Evolutionary conservation across 768 basidiomycete genomes (phyloP).

Genomic region (Rossbeevera mucosa): DNA sequence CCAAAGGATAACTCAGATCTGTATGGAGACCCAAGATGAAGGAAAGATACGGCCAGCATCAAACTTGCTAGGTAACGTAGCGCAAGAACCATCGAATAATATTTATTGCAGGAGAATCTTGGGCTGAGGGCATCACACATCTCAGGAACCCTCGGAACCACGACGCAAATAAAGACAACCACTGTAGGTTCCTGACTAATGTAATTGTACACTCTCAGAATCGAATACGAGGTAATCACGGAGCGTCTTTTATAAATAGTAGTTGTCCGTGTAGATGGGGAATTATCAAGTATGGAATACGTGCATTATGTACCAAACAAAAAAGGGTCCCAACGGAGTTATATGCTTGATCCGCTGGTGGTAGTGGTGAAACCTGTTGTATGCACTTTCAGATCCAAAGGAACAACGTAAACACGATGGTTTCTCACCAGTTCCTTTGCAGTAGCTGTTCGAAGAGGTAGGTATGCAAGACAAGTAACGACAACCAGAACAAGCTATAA

Average conservation of each 20-base stretch:
- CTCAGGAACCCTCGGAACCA: too few relatives aligned
- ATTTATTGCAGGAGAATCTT: too few relatives aligned
- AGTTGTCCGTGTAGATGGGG: conserved; percentile 9
- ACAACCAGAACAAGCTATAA: conserved; percentile 76
- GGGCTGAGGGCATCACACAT: too few relatives aligned
- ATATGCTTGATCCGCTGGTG: conserved; percentile 29
- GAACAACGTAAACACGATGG: neutral
- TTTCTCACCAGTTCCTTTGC: conserved; percentile 43
- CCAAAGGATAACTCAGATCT: neutral
- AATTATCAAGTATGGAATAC: neutral
- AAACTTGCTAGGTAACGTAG: neutral
- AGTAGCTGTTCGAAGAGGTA: conserved; percentile 63
- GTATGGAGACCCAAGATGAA: neutral
- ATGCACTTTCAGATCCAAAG: conserved; percentile 2
- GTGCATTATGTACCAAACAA: conserved; percentile 1
- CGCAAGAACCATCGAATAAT: neutral
- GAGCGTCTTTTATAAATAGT: neutral
- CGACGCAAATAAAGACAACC: too few relatives aligned
- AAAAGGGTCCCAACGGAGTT: neutral
- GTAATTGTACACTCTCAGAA: neutral
- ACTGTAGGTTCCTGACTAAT: neutral
- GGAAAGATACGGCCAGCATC: neutral
- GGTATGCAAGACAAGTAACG: conserved; percentile 90
- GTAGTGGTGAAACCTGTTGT: conserved; percentile 28
- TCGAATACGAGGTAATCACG: neutral